Percentiles rank a stretch among this genome's conserved stretches.
These are phyloP conservation scores for Raddia distichophylla DNA, from an alignment of 176 grass and related monocot species.

Conservation along the genomic window DNA sequence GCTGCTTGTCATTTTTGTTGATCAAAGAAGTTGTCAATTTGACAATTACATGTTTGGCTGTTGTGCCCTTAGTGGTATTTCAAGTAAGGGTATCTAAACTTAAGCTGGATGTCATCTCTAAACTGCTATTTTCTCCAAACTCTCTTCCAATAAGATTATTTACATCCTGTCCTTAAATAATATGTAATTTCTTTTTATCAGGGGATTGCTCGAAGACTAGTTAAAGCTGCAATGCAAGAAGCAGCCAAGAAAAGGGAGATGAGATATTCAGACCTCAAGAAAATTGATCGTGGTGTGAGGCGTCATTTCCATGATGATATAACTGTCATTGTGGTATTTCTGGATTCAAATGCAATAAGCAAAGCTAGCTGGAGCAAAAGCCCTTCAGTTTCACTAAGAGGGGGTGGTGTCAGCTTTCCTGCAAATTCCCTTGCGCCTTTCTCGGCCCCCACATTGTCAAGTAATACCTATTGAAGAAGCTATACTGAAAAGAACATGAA, in stretches of 20 bases:
- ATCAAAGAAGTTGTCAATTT: background rate
- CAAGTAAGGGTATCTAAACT: background rate
- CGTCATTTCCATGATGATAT: slow-evolving; percentile 87
- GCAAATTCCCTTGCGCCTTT: slow-evolving; percentile 64
- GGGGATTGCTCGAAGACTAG: slow-evolving; percentile 72
- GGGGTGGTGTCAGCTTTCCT: slow-evolving; percentile 61
- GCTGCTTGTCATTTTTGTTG: too few species aligned
- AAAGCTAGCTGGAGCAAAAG: slow-evolving; percentile 62
- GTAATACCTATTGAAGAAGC: slow-evolving; percentile 45
- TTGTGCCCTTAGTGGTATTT: background rate
- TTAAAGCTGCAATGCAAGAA: slow-evolving; percentile 67
- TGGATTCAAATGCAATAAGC: slow-evolving; percentile 59
- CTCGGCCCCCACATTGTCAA: slow-evolving; percentile 45
- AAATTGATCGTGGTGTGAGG: slow-evolving; percentile 76
- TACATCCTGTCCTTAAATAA: slow-evolving; percentile 10
- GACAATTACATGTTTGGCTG: background rate
- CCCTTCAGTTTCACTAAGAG: slow-evolving; percentile 53
- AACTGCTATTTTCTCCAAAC: background rate
- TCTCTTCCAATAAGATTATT: background rate
- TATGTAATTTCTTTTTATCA: slow-evolving; percentile 34
- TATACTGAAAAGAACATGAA: background rate
- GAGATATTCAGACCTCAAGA: slow-evolving; percentile 90
- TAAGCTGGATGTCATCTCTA: background rate
- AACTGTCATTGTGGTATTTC: slow-evolving; percentile 72
- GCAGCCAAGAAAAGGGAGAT: slow-evolving; percentile 94